These are phyloP conservation scores for Populus deltoides DNA, from an alignment of 345 rosid genomes.

Conservation along the genomic window DNA sequence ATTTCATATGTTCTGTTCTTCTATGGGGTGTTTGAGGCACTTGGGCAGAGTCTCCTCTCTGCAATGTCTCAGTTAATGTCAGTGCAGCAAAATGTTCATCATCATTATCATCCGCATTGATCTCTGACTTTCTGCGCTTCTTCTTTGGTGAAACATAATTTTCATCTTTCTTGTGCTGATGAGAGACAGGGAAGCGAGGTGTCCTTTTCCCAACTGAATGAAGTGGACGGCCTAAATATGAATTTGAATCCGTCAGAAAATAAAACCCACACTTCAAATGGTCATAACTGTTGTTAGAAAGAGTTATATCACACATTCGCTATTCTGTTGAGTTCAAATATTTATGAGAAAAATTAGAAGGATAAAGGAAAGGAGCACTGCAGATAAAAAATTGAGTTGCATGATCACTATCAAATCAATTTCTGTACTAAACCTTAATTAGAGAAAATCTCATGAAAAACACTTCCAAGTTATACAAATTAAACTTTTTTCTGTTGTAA, in stretches of 20 bases:
- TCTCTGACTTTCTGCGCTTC: conserved; percentile 47
- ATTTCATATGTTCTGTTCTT: conserved; percentile 40
- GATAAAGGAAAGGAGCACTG: background rate
- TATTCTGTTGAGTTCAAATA: background rate
- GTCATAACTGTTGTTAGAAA: background rate
- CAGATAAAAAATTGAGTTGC: background rate
- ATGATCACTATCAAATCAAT: background rate
- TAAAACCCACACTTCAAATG: conserved; percentile 7
- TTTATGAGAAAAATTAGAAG: background rate
- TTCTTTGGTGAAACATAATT: conserved; percentile 41
- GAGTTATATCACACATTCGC: background rate
- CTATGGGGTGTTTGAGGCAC: conserved; percentile 44
- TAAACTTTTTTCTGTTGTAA: background rate
- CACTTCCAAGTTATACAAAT: background rate
- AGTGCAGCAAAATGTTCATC: conserved; percentile 71
- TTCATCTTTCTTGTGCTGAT: conserved; percentile 46
- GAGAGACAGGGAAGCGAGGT: conserved; percentile 83
- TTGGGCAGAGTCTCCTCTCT: conserved; percentile 63
- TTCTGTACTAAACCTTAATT: background rate
- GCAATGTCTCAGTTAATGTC: conserved; percentile 64
- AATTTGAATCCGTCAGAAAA: conserved; percentile 20
- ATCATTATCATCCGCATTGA: conserved; percentile 53
- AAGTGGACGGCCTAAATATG: conserved; percentile 56
- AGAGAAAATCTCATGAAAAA: background rate
- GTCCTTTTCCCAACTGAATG: conserved; percentile 94